Percentiles rank a stretch among this genome's conserved stretches.
Conservation (phyloP, 257 asterid genomes). For the Paraleonurus japonicus region DNA sequence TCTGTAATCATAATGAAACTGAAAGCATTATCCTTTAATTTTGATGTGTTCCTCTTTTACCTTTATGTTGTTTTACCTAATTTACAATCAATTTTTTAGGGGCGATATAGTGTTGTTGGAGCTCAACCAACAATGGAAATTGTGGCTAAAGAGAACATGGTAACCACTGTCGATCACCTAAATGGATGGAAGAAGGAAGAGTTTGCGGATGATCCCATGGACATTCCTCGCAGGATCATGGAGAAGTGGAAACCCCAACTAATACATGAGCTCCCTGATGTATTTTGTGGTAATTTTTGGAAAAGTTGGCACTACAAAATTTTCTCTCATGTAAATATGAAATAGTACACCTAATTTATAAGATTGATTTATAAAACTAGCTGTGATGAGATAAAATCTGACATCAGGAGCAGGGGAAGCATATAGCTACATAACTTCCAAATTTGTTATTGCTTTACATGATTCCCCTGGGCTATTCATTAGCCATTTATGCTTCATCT, state of each 20-base stretch:
- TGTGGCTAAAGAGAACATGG: constrained; percentile 84
- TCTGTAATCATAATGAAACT: background rate
- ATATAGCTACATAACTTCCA: background rate
- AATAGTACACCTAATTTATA: constrained; percentile 3
- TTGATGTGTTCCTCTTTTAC: background rate
- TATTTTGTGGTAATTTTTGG: constrained; percentile 75
- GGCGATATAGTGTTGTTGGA: constrained; percentile 89
- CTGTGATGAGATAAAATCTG: constrained; percentile 6
- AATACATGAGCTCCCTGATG: constrained; percentile 89
- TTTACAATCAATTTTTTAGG: constrained; percentile 50
- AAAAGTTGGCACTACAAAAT: background rate
- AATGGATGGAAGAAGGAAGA: constrained; percentile 54
- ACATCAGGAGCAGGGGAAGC: constrained; percentile 10
- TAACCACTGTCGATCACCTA: constrained; percentile 76
- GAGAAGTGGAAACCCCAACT: constrained; percentile 91
- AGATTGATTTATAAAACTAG: background rate
- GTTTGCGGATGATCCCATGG: constrained; percentile 91
- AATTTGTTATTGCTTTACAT: background rate
- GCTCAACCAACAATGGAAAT: constrained; percentile 97
- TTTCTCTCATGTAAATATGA: background rate
- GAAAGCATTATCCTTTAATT: constrained; percentile 2
- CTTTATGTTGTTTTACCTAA: constrained; percentile 27
- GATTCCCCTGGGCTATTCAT: background rate
- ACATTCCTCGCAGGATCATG: constrained; percentile 75
- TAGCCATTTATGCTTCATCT: background rate